Percentiles rank a stretch among this genome's conserved stretches.
These are phyloP conservation scores for Cyathus striatus DNA, from an alignment of 768 basidiomycete genomes.

Conservation along the genomic window DNA sequence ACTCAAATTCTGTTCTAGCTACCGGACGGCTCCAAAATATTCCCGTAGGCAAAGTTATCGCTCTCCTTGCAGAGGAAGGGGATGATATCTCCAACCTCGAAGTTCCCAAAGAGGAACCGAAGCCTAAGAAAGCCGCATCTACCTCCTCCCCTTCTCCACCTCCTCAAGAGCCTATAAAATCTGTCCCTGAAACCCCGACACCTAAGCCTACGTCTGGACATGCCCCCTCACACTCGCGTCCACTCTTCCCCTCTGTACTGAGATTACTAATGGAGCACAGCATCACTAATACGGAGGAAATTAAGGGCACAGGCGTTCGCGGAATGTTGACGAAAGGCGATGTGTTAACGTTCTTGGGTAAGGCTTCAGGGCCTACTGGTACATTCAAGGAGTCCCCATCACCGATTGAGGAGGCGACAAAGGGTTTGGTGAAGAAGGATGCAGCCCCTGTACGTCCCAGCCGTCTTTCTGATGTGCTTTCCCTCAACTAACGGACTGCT, in stretches of 20 bases:
- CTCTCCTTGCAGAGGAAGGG: conserved; percentile 91
- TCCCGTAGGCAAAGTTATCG: conserved; percentile 84
- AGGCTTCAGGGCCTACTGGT: conserved; percentile 72
- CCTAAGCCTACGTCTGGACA: conserved; percentile 26
- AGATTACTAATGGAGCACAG: conserved; percentile 69
- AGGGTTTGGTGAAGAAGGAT: conserved; percentile 28
- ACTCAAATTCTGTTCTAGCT: conserved; percentile 31
- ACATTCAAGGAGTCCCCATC: conserved; percentile 54
- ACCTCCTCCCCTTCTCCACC: conserved; percentile 21
- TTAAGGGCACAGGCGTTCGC: conserved; percentile 85
- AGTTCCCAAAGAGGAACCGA: conserved; percentile 41
- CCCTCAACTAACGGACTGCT: neutral
- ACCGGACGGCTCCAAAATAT: conserved; percentile 81
- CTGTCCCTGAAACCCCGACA: conserved; percentile 16
- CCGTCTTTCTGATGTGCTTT: neutral
- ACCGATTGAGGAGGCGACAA: conserved; percentile 24
- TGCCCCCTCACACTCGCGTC: conserved; percentile 49
- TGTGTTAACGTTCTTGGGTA: conserved; percentile 80
- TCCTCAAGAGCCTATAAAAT: conserved; percentile 20
- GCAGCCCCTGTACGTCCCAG: conserved; percentile 27
- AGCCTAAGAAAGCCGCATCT: conserved; percentile 17
- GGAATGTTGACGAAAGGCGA: conserved; percentile 98
- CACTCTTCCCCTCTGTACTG: conserved; percentile 87
- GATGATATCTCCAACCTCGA: conserved; percentile 90
- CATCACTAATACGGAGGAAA: conserved; percentile 53